Conservation (phyloP, 495 filamentous ascomycete genomes). For the Sphaerosporella brunnea region DNA sequence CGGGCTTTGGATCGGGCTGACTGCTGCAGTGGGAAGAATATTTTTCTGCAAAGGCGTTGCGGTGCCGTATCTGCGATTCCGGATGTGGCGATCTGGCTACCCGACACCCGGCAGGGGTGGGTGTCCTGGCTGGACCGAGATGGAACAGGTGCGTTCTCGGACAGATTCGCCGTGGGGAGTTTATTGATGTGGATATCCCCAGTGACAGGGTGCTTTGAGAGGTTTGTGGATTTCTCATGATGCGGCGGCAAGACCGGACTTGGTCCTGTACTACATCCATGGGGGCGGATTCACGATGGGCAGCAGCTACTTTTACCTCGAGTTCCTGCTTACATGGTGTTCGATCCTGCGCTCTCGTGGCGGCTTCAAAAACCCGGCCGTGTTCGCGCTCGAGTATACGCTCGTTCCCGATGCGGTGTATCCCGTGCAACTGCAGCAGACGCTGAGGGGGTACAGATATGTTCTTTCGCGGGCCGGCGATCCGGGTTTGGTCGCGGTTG, state of each 20-base stretch:
- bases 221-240: constrained; percentile 2
- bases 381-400: constrained; percentile 64
- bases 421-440: constrained; percentile 50
- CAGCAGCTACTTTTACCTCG: constrained; percentile 60
- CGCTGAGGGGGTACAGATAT: constrained; percentile 46
- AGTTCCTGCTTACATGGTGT: constrained; percentile 54
- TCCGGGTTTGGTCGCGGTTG: constrained; percentile 41
- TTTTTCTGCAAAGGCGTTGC: constrained; percentile 59
- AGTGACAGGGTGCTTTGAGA: not conserved
- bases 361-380: constrained; percentile 52
- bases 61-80: constrained; percentile 52
- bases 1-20: too few species aligned
- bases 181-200: constrained; percentile 1
- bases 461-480: constrained; percentile 37
- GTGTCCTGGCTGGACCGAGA: constrained; percentile 37
- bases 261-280: constrained; percentile 58
- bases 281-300: constrained; percentile 71
- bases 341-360: constrained; percentile 36
- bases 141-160: constrained; percentile 15
- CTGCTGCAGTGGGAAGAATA: constrained; percentile 39
- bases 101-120: too few species aligned
- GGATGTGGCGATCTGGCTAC: constrained; percentile 55
- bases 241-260: constrained; percentile 34
- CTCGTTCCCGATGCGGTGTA: constrained; percentile 56
- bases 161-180: not conserved